A percentile compares a stretch with the other conserved stretches of the same genome.
phyloP scores from a whole-genome alignment of 805 yeast genomes.

The Danielia oregonensis region DNA sequence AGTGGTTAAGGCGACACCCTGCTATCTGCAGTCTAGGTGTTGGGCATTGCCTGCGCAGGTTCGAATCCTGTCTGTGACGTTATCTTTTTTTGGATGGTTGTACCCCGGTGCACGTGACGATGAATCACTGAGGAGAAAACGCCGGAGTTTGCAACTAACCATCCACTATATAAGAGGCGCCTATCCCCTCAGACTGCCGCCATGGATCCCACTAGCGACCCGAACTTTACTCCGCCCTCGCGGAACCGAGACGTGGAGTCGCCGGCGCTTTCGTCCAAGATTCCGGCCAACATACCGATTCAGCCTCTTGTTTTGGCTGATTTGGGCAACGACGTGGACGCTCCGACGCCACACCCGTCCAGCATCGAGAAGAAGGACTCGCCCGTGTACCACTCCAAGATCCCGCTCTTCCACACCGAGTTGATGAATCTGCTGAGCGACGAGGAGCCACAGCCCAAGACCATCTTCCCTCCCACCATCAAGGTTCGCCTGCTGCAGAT shows the following conservation, averaged over 20 bases:
- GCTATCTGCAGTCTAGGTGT: constrained; percentile 33
- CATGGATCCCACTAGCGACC: constrained; percentile 94
- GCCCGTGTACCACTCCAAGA: constrained; percentile 31
- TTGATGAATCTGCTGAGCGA: constrained; percentile 46
- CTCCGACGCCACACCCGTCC: constrained; percentile 59
- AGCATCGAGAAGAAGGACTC: constrained; percentile 8
- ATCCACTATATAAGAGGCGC: background rate
- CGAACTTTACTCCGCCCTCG: constrained; percentile 84
- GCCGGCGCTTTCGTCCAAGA: constrained; percentile 60
- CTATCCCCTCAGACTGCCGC: background rate
- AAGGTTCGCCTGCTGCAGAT: constrained; percentile 57
- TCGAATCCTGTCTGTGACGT: constrained; percentile 99
- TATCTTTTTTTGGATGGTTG: constrained; percentile 3
- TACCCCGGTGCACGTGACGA: too few species aligned
- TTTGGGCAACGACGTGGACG: constrained; percentile 64
- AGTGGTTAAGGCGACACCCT: constrained; percentile 50
- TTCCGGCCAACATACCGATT: constrained; percentile 74
- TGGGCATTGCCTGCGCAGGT: constrained; percentile 77
- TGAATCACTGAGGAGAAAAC: background rate
- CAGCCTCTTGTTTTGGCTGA: constrained; percentile 71
- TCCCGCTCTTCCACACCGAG: constrained; percentile 57
- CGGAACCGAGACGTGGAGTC: constrained; percentile 59
- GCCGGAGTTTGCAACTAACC: background rate
- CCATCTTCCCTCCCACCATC: constrained; percentile 40
- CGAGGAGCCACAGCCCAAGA: constrained; percentile 24